Evolutionary conservation across 208 protist species (phyloP).

Genomic region (Hexamita inflata): DNA sequence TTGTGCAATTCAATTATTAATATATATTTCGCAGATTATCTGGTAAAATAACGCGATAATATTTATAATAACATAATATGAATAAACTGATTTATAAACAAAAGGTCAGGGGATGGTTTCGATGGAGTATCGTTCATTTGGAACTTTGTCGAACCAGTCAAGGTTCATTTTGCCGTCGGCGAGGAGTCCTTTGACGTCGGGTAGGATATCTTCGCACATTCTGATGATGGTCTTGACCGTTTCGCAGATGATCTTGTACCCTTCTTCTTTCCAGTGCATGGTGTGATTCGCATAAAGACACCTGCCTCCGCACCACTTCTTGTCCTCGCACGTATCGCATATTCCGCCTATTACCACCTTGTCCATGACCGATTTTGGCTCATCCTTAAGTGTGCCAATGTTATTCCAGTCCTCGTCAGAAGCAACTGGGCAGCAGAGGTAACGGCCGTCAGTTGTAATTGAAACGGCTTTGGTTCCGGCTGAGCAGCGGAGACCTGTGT

Average conservation of each 20-base stretch:
- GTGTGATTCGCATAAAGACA: slow-evolving; percentile 42
- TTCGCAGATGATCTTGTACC: slow-evolving; percentile 32
- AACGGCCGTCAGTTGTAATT: slow-evolving; percentile 37
- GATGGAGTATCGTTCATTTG: slow-evolving; percentile 12
- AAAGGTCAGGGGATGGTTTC: slow-evolving; percentile 27
- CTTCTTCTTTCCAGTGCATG: slow-evolving; percentile 35
- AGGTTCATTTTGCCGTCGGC: neutral
- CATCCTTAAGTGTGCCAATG: slow-evolving; percentile 3
- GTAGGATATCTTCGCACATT: neutral
- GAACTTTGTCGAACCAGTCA: neutral
- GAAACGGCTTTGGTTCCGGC: slow-evolving; percentile 35
- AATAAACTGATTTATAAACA: too few species aligned
- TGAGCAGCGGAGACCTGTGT: slow-evolving; percentile 37
- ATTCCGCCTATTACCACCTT: neutral
- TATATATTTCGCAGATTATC: too few species aligned
- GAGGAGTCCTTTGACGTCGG: neutral
- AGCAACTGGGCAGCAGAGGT: slow-evolving; percentile 37
- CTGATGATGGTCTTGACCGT: slow-evolving; percentile 26
- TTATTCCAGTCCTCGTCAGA: slow-evolving; percentile 32
- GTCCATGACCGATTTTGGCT: neutral
- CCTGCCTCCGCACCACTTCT: slow-evolving; percentile 34
- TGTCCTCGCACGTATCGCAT: slow-evolving; percentile 31
- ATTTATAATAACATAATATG: too few species aligned
- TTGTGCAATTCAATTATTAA: too few species aligned
- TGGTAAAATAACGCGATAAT: too few species aligned